phyloP scores from a whole-genome alignment of 768 basidiomycete species.

The Tricholoma sp. region DNA sequence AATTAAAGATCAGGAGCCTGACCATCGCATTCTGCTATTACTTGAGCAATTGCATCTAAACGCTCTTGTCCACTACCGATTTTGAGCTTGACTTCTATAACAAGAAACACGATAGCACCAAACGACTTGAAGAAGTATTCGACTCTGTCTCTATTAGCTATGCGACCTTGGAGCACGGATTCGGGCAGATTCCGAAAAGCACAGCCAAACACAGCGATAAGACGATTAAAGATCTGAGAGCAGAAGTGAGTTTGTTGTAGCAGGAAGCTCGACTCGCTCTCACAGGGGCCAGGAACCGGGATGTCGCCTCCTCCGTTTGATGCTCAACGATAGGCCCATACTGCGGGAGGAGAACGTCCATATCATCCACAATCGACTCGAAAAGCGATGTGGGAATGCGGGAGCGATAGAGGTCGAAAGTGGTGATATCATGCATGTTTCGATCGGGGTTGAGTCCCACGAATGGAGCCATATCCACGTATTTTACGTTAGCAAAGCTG shows the following conservation, averaged over 20 bases:
- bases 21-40: conserved; percentile 15
- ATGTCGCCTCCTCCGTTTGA: neutral
- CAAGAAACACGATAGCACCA: conserved; percentile 9
- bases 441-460: no score
- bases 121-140: conserved; percentile 6
- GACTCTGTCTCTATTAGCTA: conserved; percentile 9
- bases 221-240: conserved; percentile 16
- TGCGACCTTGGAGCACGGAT: conserved; percentile 9
- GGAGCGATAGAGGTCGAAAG: neutral
- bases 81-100: conserved; percentile 9
- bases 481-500: conserved; percentile 7
- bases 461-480: neutral
- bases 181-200: conserved; percentile 12
- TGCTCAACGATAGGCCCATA: neutral
- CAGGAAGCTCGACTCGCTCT: neutral
- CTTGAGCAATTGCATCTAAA: conserved; percentile 12
- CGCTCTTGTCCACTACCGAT: conserved; percentile 6
- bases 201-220: conserved; percentile 9
- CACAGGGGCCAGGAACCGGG: neutral
- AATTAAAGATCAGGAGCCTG: neutral
- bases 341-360: neutral
- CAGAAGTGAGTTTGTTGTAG: neutral
- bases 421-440: neutral
- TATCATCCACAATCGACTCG: neutral
- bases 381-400: neutral